Evolutionary conservation across 345 rosid species (phyloP), one percentile per base, ranked within the genome.

Genomic region (Euphorbia pulcherrima): DNA sequence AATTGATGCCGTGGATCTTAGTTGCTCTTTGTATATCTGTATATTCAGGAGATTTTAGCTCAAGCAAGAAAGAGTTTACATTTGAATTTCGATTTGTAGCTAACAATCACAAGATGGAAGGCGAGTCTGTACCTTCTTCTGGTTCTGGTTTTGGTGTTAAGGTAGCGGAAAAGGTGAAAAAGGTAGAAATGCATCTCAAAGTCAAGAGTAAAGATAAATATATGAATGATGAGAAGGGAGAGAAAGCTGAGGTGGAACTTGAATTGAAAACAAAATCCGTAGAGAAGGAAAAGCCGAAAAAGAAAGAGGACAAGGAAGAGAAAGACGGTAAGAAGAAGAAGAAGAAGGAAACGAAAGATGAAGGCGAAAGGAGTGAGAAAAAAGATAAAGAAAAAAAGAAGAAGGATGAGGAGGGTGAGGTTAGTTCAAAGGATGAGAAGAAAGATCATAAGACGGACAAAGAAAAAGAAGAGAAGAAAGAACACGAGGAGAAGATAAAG

Each of bases 121-220:
- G 64, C 51, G 58, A 65, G n/a, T 77, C 83, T 62, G 74, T 71
- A 68, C 18, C 55, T 60, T 58, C 65, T 37, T 58, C 65, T 37
- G 71, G 46, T 52, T 64, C 77, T 33, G 54, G 60, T 74, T 72
- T 64, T 61, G 53, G 63, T 73, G 74, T 64, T 61, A 68, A 63
- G 8, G 77, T 53, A 11, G 73, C 72, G 59, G 75, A 85, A 63
- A 78, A 52, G 65, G 81, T 80, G 21, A 82, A 78, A 61, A 76
- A 82, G 81, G 97, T 87, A 69, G 80, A 86, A 65, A 46, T 83
- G 72, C 79, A 86, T 67, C 55, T 84, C 27, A 83, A 77, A 76
- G 61, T 87, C 71, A 82, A 88, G 83, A 57, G 82, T 20, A 68
- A 83, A 47, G 88, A 82, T 64, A 16, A 48, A 63, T 77, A 74